These are phyloP conservation scores for Penicillium alfredii DNA, from an alignment of 495 filamentous ascomycete genomes.

Conservation along the genomic window DNA sequence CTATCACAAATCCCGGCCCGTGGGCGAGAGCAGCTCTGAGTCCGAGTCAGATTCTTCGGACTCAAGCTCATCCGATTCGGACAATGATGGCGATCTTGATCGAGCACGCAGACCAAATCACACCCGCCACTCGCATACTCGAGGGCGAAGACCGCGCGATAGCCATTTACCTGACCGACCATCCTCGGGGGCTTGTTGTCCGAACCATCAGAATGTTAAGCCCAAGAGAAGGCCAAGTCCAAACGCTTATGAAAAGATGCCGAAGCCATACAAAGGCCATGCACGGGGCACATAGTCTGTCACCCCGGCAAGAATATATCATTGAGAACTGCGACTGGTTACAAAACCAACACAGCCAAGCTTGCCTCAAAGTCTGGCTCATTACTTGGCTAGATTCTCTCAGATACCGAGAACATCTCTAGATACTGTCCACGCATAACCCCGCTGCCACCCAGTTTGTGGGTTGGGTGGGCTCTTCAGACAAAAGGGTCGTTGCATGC, in stretches of 20 bases:
- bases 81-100: slow-evolving; percentile 47
- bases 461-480: no score
- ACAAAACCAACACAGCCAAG: no score
- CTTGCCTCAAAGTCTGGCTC: no score
- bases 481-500: no score
- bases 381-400: no score
- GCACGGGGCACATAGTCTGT: slow-evolving; percentile 5
- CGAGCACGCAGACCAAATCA: slow-evolving; percentile 15
- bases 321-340: no score
- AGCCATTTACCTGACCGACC: slow-evolving; percentile 1
- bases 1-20: slow-evolving; percentile 77
- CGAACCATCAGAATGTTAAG: slow-evolving; percentile 29
- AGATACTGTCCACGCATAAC: no score
- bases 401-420: no score
- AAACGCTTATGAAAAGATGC: slow-evolving; percentile 94
- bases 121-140: slow-evolving; percentile 15
- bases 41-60: slow-evolving; percentile 58
- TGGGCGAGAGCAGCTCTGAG: slow-evolving; percentile 82
- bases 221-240: slow-evolving; percentile 60
- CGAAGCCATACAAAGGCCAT: slow-evolving; percentile 42
- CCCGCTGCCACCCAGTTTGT: no score
- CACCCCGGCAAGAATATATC: no score
- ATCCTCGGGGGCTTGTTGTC: slow-evolving; percentile 26
- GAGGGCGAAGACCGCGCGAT: slow-evolving; percentile 9
- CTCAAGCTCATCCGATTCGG: slow-evolving; percentile 57